phyloP scores from a whole-genome alignment of 441 rosid genomes.

The Adansonia rubrostipa region DNA sequence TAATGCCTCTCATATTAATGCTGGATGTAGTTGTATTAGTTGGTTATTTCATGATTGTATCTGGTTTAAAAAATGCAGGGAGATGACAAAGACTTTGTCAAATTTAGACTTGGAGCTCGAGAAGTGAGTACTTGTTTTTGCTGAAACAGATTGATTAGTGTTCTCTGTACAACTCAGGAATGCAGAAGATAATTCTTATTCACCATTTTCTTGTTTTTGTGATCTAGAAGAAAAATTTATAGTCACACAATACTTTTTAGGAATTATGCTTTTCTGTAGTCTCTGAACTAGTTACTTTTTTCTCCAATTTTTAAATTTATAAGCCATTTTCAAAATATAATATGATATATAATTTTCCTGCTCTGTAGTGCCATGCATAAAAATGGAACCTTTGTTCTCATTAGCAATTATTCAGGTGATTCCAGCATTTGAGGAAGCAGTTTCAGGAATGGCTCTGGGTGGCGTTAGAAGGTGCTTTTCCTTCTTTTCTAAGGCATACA shows the following conservation, averaged over 20 bases:
- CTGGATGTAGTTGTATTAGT: constrained; percentile 17
- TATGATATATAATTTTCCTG: background rate
- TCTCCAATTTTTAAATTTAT: constrained; percentile 1
- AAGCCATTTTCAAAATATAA: background rate
- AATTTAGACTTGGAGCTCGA: constrained; percentile 75
- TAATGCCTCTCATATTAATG: constrained; percentile 26
- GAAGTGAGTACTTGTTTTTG: constrained; percentile 50
- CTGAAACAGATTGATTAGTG: constrained; percentile 12
- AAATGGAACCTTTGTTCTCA: constrained; percentile 16
- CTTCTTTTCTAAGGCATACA: constrained; percentile 28
- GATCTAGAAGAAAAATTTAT: background rate
- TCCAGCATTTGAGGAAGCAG: constrained; percentile 96
- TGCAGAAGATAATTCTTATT: background rate
- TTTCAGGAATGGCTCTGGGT: constrained; percentile 88
- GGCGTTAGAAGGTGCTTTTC: constrained; percentile 84
- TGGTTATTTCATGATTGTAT: constrained; percentile 21
- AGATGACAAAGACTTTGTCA: constrained; percentile 82
- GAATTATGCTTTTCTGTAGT: background rate
- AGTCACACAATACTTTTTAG: background rate
- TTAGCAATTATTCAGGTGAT: constrained; percentile 64
- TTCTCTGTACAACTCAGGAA: constrained; percentile 17
- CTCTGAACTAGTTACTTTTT: constrained; percentile 9
- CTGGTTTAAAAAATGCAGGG: constrained; percentile 58
- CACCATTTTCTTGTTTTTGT: background rate
- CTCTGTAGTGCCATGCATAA: background rate